These are phyloP conservation scores for Boletus pseudo-olivaceus DNA, from an alignment of 768 basidiomycete genomes.

Conservation along the genomic window DNA sequence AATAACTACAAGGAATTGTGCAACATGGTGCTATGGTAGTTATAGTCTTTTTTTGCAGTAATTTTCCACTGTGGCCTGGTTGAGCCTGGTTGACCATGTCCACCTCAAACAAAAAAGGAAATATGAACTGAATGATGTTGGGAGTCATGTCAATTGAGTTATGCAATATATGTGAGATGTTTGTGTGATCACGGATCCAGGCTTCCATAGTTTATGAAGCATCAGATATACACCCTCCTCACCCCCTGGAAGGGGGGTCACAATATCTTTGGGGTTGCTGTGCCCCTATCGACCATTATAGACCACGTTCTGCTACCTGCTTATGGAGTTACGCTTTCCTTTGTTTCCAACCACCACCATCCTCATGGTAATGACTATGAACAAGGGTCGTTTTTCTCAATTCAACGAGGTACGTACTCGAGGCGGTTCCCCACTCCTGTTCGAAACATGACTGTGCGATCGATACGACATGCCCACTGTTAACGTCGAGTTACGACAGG, in stretches of 20 bases:
- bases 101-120: no score
- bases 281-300: slow-evolving; percentile 3
- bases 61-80: no score
- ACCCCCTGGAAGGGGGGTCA: not conserved
- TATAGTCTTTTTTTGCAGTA: no score
- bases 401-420: slow-evolving; percentile 20
- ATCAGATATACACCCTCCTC: no score
- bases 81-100: no score
- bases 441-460: not conserved
- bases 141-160: no score
- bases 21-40: no score
- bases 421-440: not conserved
- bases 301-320: not conserved
- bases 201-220: no score
- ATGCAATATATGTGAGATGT: no score
- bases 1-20: no score
- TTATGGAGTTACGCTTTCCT: not conserved
- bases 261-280: not conserved
- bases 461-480: not conserved
- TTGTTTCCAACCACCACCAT: slow-evolving; percentile 11
- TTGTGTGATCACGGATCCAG: no score
- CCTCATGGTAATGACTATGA: not conserved
- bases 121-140: no score
- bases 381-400: slow-evolving; percentile 20
- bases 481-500: slow-evolving; percentile 26